Evolutionary conservation across 1,284 basidiomycete species (phyloP), one percentile per base, ranked within the genome.

Genomic region (Cystobasidiaceae sp.): DNA sequence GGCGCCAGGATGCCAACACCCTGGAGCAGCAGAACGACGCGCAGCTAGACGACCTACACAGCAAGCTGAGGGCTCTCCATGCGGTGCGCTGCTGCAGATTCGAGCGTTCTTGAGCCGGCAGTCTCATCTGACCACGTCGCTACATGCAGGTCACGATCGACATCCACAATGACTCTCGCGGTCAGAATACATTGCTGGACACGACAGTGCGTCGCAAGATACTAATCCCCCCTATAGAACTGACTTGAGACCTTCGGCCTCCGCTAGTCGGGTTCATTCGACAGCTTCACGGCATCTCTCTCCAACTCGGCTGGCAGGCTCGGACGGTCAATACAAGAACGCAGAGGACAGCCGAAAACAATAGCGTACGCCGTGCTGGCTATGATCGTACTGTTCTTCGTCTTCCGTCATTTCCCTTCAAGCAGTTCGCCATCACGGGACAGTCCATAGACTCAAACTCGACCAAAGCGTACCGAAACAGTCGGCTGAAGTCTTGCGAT

Each of bases 21-120:
- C 64, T 73, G 44, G 72, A 73, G 56, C 28, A 61, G 48, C 69
- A 70, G 61, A 73, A 73, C 67, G 72, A 73, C 34, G 59, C 68
- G n/a, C 70, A 71, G 52, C 58, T 73, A 44, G 58, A 70, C 49
- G 66, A 70, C 32, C 61, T 73, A 11, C 69, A 70, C 15, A 48
- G 52, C 41, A 73, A 72, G 61, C 69, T 73, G 34, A 37, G 67
- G 37, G 55, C 67, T 0, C 45, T 73, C 2, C 69, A 70, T 3
- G 69, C 68, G 32, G 69, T 69, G 11, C 28, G 69, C 49, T 11
- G n/a, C 17, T 43, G 34, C 9, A 44, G n/a, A 37, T n/a, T 8
- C 28, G 19, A n/a, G n/a, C n/a, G n/a, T n/a, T n/a, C 39, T 30
- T 23, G n/a, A 45, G 28, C 30, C n/a, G 6, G 25, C 25, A 7